Base-by-base conservation (phyloP, 2,329 filamentous ascomycete genomes). In the Aspergillus japonicus region DNA sequence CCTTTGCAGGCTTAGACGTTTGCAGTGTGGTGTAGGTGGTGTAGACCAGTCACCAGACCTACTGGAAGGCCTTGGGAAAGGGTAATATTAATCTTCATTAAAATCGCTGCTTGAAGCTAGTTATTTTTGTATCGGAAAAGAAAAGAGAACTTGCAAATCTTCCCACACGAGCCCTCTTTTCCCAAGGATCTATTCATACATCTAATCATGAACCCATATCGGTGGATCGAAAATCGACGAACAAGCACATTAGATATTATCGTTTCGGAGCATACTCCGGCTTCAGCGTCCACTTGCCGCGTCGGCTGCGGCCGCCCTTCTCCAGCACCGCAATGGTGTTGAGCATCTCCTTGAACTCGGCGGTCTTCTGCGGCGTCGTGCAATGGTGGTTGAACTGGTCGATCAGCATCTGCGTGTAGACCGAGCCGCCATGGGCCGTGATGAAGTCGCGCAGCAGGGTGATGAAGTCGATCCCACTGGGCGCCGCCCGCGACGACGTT, bases 311-410 rank as follows among this genome's bases (percentile, higher is more conserved):
- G 11, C 75, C 75, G 5, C 81, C 81, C 66, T 78, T 82, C 69
- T 91, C 85, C 72, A 96, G 76, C 56, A 80, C 84, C 0, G 94
- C 94, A 68, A 96, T 89, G 62, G 82, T 82, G 67, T 90, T 87
- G 57, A 98, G 78, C 67, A 92, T 92, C 68, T 85, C 82, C 76
- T 92, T 94, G 73, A 98, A 98, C 73, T 92, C 89, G 19, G 86
- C 85, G 54, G 88, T 89, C 62, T 90, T 85, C 62, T 86, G 84
- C 26, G 82, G 76, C 48, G 86, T 90, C 23, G 83, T 85, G 71
- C 92, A 96, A 69, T 87, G 90, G 14, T 86, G 85, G 74, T 93
- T 91, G 75, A 97, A 98, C 70, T 96, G 92, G 69, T 96, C 90
- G 24, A 96, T 89, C 49, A 97, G 77, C 81, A 92, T 88, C 78